Evolutionary conservation across 768 basidiomycete species (phyloP), one percentile per base, ranked within the genome.

Genomic region (Lentinus tigrinus): DNA sequence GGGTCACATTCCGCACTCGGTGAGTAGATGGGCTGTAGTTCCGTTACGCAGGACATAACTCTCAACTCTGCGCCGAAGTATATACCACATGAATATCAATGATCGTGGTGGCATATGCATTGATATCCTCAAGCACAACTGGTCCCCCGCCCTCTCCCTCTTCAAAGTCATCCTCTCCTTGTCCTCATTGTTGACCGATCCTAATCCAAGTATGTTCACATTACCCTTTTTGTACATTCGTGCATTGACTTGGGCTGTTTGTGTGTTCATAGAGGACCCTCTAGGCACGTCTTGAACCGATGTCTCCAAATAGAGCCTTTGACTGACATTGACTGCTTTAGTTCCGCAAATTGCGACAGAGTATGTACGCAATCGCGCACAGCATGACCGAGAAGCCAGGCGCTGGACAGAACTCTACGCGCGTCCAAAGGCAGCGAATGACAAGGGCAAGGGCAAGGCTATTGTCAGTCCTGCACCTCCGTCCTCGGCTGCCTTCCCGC

Each of bases 141-240:
- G 95, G 95, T 95, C 92, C 1, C 95, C 95, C 7, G 95, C 95
- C 2, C 74, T 98, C 21, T 95, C 93, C 3, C 77, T 98, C 47
- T 95, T 91, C 80, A 97, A 98, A 77, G 91, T 96, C 67, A 87
- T 98, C 73, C 83, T 98, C 19, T 95, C 93, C 26, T 81, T 98
- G 4, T 95, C 93, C 0, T 95, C 93, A 0, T 83, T 98, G 11
- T 78, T 98, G 49, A 95, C 93, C 11, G 95, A 97, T 65, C 95
- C 95, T 0, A 98, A 98, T 75, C 95, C 95, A 1, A 81, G 93
- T 93, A 69, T 59, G 91, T 53, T n/a, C 19, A n/a, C 11, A n/a
- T 0, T 24, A 36, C 49, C 24, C 53, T 4, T 21, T n/a, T 47
- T 38, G 50, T 40, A 31, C 28, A 53, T 6, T 34, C 57, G 55